Base-by-base conservation (phyloP, 352 stramenopile species). In the Phytophthora sansomeana region DNA sequence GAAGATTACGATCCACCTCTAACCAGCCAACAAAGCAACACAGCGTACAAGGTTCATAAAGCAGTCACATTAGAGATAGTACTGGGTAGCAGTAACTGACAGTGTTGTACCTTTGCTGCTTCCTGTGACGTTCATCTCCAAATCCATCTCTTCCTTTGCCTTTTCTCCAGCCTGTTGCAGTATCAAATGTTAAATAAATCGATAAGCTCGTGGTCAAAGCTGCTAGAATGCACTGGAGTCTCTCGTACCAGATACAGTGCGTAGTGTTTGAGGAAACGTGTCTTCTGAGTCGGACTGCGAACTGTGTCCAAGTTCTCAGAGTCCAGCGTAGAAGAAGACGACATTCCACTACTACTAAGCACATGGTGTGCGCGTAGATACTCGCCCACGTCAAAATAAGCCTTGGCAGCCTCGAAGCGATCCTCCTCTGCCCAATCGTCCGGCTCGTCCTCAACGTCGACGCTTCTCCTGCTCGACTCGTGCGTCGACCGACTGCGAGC, bases 211-310 rank as follows among this genome's bases (percentile, higher is more conserved):
- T 24, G 21, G 3, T 24, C 21, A 24, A 24, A 24, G 21, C 21
- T 24, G 21, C 21, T 24, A 24, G 21, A 24, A 24, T 24, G 21
- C 21, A 24, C 21, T 24, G 21, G 21, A 24, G 21, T 24, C 21
- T 24, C 21, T 29, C 38, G 1, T 77, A 90, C 81, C 68, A 95
- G 66, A 63, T 90, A 96, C 9, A 92, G 75, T 46, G 88, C 69
- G 51, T 95, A 96, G 42, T 88, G 67, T 51, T 74, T 63, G n/a
- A 96, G 87, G 53, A 96, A 96, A 49, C 75, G 78, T 36, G 75
- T 83, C 48, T 77, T 78, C 9, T 78, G 74, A 44, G 61, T 66
- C 17, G 39, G 49, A 43, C 4, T 63, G 51, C 44, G 46, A 38
- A 30, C 29, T 36, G 14, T 35, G 28, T 49, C 44, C 13, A 38